Percentiles rank a stretch among this genome's conserved stretches.
phyloP scores from a whole-genome alignment of 768 basidiomycete species.

The Daedalea quercina region DNA sequence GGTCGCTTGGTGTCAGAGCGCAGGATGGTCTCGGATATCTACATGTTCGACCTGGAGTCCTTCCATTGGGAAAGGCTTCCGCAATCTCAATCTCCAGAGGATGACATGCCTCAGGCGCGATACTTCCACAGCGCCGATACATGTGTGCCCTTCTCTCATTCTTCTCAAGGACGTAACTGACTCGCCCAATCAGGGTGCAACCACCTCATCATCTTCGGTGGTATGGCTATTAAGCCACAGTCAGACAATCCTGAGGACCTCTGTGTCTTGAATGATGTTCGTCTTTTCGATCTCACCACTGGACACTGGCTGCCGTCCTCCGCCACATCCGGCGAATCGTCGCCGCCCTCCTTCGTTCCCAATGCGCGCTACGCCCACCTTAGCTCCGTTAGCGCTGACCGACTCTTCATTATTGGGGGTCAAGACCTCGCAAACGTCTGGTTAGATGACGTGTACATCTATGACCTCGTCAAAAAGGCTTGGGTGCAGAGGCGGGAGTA shows the following conservation, averaged over 20 bases:
- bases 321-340: conserved; percentile 23
- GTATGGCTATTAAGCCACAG: conserved; percentile 82
- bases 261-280: conserved; percentile 89
- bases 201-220: conserved; percentile 89
- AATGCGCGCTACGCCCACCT: conserved; percentile 93
- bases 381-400: conserved; percentile 77
- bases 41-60: conserved; percentile 78
- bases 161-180: neutral
- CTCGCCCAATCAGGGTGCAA: conserved; percentile 58
- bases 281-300: conserved; percentile 74
- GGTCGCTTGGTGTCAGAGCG: conserved; percentile 83
- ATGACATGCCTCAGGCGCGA: conserved; percentile 71
- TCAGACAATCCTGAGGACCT: conserved; percentile 70
- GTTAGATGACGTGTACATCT: conserved; percentile 90
- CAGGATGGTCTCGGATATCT: conserved; percentile 86
- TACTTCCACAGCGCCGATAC: conserved; percentile 94
- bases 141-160: conserved; percentile 40
- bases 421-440: conserved; percentile 92
- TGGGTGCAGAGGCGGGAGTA: conserved; percentile 83
- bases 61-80: conserved; percentile 79
- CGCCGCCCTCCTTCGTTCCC: conserved; percentile 51
- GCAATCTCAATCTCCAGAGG: conserved; percentile 48
- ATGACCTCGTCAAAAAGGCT: conserved; percentile 61
- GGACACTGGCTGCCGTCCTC: conserved; percentile 63
- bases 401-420: conserved; percentile 89